A percentile compares a stretch with the other conserved stretches of the same genome.
Evolutionary conservation across 2,329 filamentous ascomycete genomes (phyloP).

Genomic region (Setomelanomma holmii): DNA sequence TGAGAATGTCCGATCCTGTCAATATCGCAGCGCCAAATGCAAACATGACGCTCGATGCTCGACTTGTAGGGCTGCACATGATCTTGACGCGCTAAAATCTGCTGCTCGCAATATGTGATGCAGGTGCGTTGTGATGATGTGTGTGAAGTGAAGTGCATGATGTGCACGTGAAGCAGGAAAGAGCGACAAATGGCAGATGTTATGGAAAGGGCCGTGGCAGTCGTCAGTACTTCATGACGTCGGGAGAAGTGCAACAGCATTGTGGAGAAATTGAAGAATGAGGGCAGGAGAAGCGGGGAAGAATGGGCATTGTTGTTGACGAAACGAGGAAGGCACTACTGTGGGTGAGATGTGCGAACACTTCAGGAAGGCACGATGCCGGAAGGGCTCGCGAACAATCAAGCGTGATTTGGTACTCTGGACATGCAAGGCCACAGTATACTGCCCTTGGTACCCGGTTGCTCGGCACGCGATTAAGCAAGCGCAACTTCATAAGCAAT

Average conservation of each 20-base stretch:
- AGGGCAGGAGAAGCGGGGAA: background rate
- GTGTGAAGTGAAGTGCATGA: too few relatives aligned
- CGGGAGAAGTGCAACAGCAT: background rate
- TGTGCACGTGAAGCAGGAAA: too few relatives aligned
- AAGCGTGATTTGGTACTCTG: background rate
- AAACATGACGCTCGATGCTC: too few relatives aligned
- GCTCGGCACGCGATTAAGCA: background rate
- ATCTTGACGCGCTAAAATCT: background rate
- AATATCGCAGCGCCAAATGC: too few relatives aligned
- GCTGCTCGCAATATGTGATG: too few relatives aligned
- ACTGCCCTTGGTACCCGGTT: background rate
- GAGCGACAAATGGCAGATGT: too few relatives aligned
- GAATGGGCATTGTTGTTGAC: background rate
- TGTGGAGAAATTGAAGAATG: background rate
- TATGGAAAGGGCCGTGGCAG: too few relatives aligned
- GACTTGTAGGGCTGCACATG: too few relatives aligned
- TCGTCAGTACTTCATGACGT: too few relatives aligned
- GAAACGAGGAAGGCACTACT: background rate
- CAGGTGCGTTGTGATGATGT: too few relatives aligned
- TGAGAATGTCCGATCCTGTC: too few relatives aligned
- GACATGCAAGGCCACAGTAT: background rate
- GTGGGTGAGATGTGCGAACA: too few relatives aligned
- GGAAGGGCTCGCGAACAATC: background rate
- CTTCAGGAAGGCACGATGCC: constrained; percentile 2
- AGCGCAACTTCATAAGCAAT: background rate